These are phyloP conservation scores for Posidonia australis DNA, from an alignment of 106 monocot genomes.

Conservation along the genomic window DNA sequence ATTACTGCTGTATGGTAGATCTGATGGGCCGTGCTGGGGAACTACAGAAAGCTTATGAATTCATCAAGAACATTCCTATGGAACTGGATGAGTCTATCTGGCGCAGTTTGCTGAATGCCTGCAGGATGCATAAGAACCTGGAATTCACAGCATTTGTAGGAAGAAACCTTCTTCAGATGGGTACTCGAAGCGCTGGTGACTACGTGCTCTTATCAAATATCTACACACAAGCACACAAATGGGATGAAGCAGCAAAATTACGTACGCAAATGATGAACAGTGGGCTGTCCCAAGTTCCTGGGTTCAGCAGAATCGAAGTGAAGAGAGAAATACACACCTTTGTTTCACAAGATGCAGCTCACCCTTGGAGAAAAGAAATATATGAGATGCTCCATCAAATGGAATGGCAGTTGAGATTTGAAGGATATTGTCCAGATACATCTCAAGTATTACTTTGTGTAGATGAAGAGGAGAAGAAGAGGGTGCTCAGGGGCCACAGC, in stretches of 20 bases:
- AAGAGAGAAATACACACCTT: constrained; percentile 41
- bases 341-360: constrained; percentile 47
- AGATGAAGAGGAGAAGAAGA: constrained; percentile 40
- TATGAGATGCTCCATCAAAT: constrained; percentile 52
- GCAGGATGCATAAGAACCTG: constrained; percentile 35
- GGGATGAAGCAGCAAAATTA: constrained; percentile 36
- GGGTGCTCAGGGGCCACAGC: constrained; percentile 28
- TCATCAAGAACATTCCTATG: constrained; percentile 40
- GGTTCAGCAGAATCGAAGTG: constrained; percentile 55
- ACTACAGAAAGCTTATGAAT: constrained; percentile 36
- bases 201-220: constrained; percentile 50
- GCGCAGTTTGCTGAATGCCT: constrained; percentile 59
- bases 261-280: constrained; percentile 30
- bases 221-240: constrained; percentile 23
- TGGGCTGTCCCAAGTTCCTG: constrained; percentile 35
- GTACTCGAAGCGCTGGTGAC: constrained; percentile 36
- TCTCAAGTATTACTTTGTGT: constrained; percentile 21
- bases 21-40: constrained; percentile 46
- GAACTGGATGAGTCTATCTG: constrained; percentile 36
- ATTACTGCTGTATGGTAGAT: constrained; percentile 78
- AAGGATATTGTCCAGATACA: constrained; percentile 39
- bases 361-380: constrained; percentile 20
- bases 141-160: constrained; percentile 37
- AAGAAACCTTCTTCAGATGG: constrained; percentile 27
- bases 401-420: constrained; percentile 56